phyloP scores from a whole-genome alignment of 345 rosid species.

The Erucastrum elatum region DNA sequence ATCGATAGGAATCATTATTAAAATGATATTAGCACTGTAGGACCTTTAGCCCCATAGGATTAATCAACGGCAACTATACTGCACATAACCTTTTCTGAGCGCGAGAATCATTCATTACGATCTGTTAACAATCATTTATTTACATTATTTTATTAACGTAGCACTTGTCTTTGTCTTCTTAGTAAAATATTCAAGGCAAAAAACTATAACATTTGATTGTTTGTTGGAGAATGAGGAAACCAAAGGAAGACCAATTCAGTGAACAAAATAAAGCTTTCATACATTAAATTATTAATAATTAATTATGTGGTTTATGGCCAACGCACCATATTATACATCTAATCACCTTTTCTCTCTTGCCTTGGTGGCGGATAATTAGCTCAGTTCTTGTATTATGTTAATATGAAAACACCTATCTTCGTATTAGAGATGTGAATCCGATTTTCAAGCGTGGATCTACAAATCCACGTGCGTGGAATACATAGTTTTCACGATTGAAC shows the following conservation, averaged over 20 bases:
- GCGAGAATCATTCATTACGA: constrained; percentile 31
- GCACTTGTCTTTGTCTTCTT: constrained; percentile 37
- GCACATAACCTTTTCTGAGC: constrained; percentile 21
- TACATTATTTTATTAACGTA: constrained; percentile 3
- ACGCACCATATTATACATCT: constrained; percentile 26
- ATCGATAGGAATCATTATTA: not conserved
- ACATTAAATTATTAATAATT: constrained; percentile 1
- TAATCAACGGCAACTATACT: constrained; percentile 22
- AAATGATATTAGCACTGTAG: constrained; percentile 6
- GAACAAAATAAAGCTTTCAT: constrained; percentile 18
- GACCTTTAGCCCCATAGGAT: constrained; percentile 24
- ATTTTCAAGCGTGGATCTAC: not conserved
- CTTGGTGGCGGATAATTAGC: not conserved
- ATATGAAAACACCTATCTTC: not conserved
- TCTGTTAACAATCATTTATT: constrained; percentile 16
- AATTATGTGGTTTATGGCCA: constrained; percentile 26
- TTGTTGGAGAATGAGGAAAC: constrained; percentile 40
- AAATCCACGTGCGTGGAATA: too few relatives aligned
- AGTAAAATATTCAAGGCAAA: constrained; percentile 14
- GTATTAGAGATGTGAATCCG: constrained; percentile 1
- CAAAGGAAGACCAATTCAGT: constrained; percentile 23
- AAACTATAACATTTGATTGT: constrained; percentile 25
- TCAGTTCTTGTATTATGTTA: not conserved
- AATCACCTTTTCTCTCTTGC: constrained; percentile 23
- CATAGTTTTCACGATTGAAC: not conserved